Evolutionary conservation across 495 filamentous ascomycete species (phyloP).

Genomic region (Thermothielavioides terrestris): DNA sequence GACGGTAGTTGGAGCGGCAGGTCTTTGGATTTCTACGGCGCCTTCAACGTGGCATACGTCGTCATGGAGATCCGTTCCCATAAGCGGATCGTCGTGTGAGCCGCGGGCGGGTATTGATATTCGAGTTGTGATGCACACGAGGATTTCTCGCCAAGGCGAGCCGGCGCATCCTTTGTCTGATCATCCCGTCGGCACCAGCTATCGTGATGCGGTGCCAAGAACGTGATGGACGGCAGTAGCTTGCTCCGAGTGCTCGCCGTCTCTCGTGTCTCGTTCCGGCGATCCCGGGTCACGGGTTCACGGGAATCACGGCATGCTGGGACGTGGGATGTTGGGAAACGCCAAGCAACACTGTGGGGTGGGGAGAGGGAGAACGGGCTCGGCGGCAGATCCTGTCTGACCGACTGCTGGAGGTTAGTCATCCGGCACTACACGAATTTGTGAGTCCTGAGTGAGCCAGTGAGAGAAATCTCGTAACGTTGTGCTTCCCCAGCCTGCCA

Average conservation of each 20-base stretch:
- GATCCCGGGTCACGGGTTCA: neutral
- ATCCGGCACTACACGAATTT: too few relatives aligned
- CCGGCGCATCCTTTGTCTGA: constrained; percentile 1
- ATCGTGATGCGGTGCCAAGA: neutral
- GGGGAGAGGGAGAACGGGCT: too few relatives aligned
- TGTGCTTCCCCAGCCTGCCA: neutral
- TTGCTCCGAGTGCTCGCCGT: neutral
- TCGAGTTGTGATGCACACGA: too few relatives aligned
- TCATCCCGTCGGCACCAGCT: neutral
- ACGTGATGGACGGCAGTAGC: neutral
- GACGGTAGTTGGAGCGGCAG: constrained; percentile 6
- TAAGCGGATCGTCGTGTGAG: too few relatives aligned
- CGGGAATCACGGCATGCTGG: too few relatives aligned
- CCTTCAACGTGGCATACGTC: too few relatives aligned
- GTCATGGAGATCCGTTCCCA: too few relatives aligned
- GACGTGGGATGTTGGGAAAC: neutral
- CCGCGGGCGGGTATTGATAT: too few relatives aligned
- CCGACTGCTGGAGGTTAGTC: too few relatives aligned
- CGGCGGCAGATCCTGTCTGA: too few relatives aligned
- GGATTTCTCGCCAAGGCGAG: neutral
- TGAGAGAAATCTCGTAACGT: neutral
- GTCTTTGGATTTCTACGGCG: neutral
- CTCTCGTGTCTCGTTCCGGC: constrained; percentile 8
- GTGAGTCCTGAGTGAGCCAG: neutral
- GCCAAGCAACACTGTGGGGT: neutral